Base-by-base conservation (phyloP, 2,329 filamentous ascomycete species). In the Trichophyton simii region DNA sequence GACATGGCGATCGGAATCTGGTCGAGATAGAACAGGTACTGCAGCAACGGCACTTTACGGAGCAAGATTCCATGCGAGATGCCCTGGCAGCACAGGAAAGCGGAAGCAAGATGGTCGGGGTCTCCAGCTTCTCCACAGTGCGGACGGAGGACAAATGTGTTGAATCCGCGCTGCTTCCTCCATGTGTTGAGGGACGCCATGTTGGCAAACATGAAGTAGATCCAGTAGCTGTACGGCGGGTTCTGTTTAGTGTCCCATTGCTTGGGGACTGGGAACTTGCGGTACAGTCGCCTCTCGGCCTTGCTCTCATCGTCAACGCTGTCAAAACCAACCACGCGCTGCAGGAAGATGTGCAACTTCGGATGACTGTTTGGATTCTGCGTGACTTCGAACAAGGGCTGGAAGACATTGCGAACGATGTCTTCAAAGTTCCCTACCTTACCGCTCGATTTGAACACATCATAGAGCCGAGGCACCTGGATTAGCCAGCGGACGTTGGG, bases 1-100 rank as follows among this genome's bases (percentile, higher is more conserved):
- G 92, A 97, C 94, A 99, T 99, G 64, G 94, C 94, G 65, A 99
- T 94, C 62, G 94, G 94, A 65, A 99, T 96, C 71, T 97, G 92
- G 71, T 99, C 91, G 20, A 99, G 83, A 69, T 99, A 99, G 77
- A 96, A 99, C 58, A 97, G 85, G 74, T 99, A 99, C 74, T 99
- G 94, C 61, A 99, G 77, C 63, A 99, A 77, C 1, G 94, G 94
- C 2, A 97, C 91, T 72, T 99, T 99, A 65, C 94, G 87, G 44
- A 99, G 82, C 60, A 96, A 78, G 60, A 99, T 82, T 20, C 94
- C 94, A 71, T 99, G 94, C 69, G 90, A 96, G 75, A 99, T 99
- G 71, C 92, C 96, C 75, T 97, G 91, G 68, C 90, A 94, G 77
- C 91, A 96, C 20, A 97, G 80, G 25, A 92, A 85, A 3, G 92